Percentiles rank a stretch among this genome's conserved stretches.
Evolutionary conservation across 2,329 filamentous ascomycete genomes (phyloP).

Genomic region (Talaromyces marneffei): DNA sequence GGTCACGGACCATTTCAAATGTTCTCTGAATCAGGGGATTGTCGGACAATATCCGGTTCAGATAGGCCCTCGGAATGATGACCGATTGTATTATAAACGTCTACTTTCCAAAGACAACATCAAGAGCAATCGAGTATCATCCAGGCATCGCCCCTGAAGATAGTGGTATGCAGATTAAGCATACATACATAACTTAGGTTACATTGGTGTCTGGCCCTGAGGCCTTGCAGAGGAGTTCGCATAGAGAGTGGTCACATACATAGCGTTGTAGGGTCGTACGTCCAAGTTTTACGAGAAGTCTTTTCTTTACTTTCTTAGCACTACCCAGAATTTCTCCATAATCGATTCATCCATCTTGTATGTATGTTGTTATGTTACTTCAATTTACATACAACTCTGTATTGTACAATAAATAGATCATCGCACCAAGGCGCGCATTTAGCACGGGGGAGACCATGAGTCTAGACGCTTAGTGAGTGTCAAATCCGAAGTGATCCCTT

Average conservation of each 20-base stretch:
- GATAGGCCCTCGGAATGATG: not conserved
- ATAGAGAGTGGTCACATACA: not conserved
- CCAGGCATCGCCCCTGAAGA: not conserved
- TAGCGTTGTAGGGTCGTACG: not conserved
- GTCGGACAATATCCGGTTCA: not conserved
- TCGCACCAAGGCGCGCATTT: not conserved
- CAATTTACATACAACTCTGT: too few species aligned
- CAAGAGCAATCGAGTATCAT: not conserved
- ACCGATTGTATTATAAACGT: not conserved
- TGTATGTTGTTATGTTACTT: not conserved
- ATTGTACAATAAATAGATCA: too few species aligned
- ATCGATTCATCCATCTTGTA: not conserved
- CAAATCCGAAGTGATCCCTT: not conserved
- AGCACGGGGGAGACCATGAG: not conserved
- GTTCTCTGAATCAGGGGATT: not conserved
- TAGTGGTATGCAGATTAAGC: slow-evolving; percentile 1
- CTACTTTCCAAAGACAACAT: not conserved
- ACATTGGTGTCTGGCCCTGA: not conserved
- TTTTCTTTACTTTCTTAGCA: not conserved
- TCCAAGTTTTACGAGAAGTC: not conserved
- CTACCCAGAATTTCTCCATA: not conserved
- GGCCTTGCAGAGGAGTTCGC: too few species aligned
- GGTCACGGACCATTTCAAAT: not conserved
- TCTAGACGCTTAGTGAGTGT: not conserved
- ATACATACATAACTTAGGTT: not conserved